Base-by-base conservation (phyloP, 1,139 yeast genomes). In the Suhomyces wounanorum region DNA sequence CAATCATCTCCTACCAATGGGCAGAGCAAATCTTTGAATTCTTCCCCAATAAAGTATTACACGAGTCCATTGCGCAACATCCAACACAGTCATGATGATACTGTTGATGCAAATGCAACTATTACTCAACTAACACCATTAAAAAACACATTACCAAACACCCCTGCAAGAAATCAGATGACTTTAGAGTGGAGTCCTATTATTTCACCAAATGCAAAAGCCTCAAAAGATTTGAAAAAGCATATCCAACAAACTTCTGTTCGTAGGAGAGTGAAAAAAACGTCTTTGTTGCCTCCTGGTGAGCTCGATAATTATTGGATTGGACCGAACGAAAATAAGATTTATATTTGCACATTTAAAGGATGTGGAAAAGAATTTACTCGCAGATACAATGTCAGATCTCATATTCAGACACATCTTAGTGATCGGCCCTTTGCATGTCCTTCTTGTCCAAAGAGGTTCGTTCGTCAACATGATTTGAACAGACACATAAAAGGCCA, bases 341-440 rank as follows among this genome's bases (percentile, higher is more conserved):
- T 69, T 30, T 95, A 81, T 69, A 79, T 84, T 38, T 95, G 99
- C 68, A 77, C 82, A 52, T 94, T 78, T 67, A 83, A 88, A 25
- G 79, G 81, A 49, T 95, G 99, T 70, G 88, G 89, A 16, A 91
- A 95, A 68, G 75, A 81, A 51, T 94, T 95, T 69, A 85, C 92
- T 9, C 78, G 99, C 63, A 77, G 97, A 46, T 95, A 95, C 70
- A 95, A 95, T 65, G 91, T 90, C n/a, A 78, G 98, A 54, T 90
- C 97, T 0, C 99, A 95, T 66, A 92, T 95, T 51, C 99, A 95
- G 66, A 95, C 99, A 0, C 99, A 95, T 75, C 73, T 95, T 48
- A 86, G 95, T 66, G 99, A 95, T 67, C 76, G 98, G 51, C 99
- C 99, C 1, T 87, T 85, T 69, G 76, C 75, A 5, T 85, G 87